Evolutionary conservation across 2,329 filamentous ascomycete genomes (phyloP).

Genomic region (Venturiaceae sp.): DNA sequence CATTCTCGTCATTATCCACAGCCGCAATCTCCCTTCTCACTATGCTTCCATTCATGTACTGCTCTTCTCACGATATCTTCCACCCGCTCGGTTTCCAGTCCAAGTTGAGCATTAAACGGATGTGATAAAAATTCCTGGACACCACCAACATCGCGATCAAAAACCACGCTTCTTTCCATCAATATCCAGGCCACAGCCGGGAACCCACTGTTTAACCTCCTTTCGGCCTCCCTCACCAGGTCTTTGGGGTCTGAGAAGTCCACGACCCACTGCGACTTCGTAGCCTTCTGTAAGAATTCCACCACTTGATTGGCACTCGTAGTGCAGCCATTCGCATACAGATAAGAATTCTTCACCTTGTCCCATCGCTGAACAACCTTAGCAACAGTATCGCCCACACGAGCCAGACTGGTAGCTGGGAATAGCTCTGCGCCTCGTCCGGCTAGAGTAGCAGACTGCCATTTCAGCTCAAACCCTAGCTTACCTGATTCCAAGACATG

Average conservation of each 20-base stretch:
- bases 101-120: slow-evolving; percentile 22
- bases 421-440: background rate
- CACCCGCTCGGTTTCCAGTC: slow-evolving; percentile 20
- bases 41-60: slow-evolving; percentile 11
- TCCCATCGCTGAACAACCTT: background rate
- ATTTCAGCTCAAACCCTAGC: background rate
- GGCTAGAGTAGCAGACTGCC: background rate
- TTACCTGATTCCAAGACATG: background rate
- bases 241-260: background rate
- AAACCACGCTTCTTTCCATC: slow-evolving; percentile 21
- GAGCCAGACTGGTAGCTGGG: background rate
- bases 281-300: background rate
- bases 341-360: background rate
- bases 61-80: slow-evolving; percentile 20
- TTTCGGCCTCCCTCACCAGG: background rate
- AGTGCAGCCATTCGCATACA: background rate
- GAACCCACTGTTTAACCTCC: background rate
- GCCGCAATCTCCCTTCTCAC: background rate
- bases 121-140: slow-evolving; percentile 22
- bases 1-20: background rate
- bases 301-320: background rate
- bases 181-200: background rate
- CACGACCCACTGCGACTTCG: background rate
- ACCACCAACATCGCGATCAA: slow-evolving; percentile 23
- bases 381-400: background rate